These are phyloP conservation scores for Talaromyces ruber DNA, from an alignment of 495 filamentous ascomycete genomes.

Conservation along the genomic window DNA sequence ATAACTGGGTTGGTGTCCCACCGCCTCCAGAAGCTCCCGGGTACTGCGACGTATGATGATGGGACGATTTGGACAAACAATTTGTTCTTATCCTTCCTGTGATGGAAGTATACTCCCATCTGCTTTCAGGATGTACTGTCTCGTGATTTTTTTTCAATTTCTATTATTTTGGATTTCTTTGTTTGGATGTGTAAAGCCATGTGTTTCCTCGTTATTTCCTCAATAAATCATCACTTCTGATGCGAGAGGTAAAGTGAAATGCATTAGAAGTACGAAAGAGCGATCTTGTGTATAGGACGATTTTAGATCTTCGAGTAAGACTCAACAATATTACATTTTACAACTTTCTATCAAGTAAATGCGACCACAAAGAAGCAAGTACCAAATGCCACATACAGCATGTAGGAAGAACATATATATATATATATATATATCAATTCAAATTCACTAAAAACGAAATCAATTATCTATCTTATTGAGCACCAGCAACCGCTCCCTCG, in stretches of 20 bases:
- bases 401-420: not conserved
- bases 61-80: not conserved
- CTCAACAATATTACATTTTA: too few relatives aligned
- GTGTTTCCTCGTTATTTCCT: not conserved
- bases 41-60: constrained; percentile 48
- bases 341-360: too few relatives aligned
- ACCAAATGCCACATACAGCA: too few relatives aligned
- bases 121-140: not conserved
- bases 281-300: not conserved
- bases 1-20: constrained; percentile 56
- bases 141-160: not conserved
- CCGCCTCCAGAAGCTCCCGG: constrained; percentile 27
- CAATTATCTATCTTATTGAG: not conserved
- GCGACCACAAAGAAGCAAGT: too few relatives aligned
- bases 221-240: not conserved
- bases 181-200: not conserved
- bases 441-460: not conserved
- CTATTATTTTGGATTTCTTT: not conserved
- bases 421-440: not conserved
- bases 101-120: not conserved
- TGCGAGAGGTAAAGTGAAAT: constrained; percentile 11
- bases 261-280: constrained; percentile 1
- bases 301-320: not conserved
- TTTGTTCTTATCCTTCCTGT: not conserved
- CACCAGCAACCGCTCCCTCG: not conserved